Base-by-base conservation (phyloP, 179 eudicot species). In the Silene vulgaris region DNA sequence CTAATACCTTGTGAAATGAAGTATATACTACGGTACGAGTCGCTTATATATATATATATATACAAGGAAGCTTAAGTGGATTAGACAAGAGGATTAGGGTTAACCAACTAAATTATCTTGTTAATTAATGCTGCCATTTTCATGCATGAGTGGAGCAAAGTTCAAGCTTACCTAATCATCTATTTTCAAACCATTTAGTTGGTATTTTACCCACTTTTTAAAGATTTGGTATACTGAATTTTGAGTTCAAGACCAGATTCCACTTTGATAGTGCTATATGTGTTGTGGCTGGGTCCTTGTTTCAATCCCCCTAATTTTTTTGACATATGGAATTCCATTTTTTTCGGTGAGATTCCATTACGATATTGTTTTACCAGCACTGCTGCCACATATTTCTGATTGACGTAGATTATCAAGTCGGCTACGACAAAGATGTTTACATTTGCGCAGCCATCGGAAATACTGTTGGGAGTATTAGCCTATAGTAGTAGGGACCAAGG, bases 81-180 rank as follows among this genome's bases (percentile, higher is more conserved):
- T 80, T 83, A 78, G 85, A 37, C 56, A 8, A 73, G 66, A 20
- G 8, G 66, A 80, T 73, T 71, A 63, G 29, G 75, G 60, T 65
- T 65, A 21, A 72, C 43, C 65, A 75, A 72, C 76, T 74, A 79
- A 73, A 67, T 12, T n/a, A 64, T 56, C 43, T 60, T 62, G 73
- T 20, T 69, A 65, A 29, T 1, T 32, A 32, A 63, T 54, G 67
- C 1, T 29, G 74, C 82, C 79, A 79, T 75, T 54, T 76, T 60
- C 26, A 26, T 65, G 63, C 76, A 68, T 4, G 11, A 11, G 20
- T 74, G 78, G 59, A 71, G 75, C 35, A 57, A 69, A 78, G 52
- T 74, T 83, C 78, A 85, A 86, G 87, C 84, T 76, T 65, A 86
- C 20, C 65, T 30, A 48, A 70, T 23, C 60, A 29, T 16, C 37